Conservation (phyloP, 257 asterid genomes). For the Solanum verrucosum region DNA sequence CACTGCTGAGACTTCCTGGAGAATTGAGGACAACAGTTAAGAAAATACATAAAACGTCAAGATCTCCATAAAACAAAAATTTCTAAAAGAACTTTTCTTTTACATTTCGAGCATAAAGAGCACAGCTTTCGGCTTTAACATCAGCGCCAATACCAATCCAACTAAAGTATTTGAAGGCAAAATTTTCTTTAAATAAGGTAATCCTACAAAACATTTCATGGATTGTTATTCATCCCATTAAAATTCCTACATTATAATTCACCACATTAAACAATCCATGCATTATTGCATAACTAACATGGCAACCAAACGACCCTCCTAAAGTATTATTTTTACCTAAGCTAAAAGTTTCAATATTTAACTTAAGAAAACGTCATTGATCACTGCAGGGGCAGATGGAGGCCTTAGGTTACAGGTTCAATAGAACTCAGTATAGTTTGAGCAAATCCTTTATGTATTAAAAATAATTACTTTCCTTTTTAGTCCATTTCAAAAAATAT, state of each 20-base stretch:
- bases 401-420: background rate
- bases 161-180: background rate
- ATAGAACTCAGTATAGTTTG: background rate
- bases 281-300: background rate
- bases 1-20: conserved; percentile 83
- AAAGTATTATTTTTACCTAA: background rate
- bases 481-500: background rate
- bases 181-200: background rate
- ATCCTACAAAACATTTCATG: background rate
- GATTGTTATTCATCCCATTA: background rate
- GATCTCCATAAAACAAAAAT: background rate
- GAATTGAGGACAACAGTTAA: background rate
- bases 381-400: background rate
- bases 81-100: background rate
- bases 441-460: background rate
- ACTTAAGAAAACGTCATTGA: background rate
- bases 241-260: background rate
- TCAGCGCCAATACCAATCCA: background rate
- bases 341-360: background rate
- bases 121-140: background rate
- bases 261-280: background rate
- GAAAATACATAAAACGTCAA: conserved; percentile 1
- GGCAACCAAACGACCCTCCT: background rate
- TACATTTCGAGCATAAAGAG: background rate
- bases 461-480: background rate